Percentiles rank a stretch among this genome's conserved stretches.
These are phyloP conservation scores for Geotrichum fermentans DNA, from an alignment of 1,139 yeast species.

Conservation along the genomic window DNA sequence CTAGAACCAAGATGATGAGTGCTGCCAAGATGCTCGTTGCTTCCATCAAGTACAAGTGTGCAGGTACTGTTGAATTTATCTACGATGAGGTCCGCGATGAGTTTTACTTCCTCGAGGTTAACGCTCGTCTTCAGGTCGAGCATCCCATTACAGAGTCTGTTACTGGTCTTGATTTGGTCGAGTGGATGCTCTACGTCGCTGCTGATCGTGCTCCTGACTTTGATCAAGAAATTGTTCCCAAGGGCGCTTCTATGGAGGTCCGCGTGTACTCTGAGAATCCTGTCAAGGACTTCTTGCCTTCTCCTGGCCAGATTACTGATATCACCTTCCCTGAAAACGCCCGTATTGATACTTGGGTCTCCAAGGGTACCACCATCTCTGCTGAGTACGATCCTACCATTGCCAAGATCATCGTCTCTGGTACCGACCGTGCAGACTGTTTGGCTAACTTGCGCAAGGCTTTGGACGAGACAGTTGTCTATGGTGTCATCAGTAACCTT, in stretches of 20 bases:
- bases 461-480: conserved; percentile 75
- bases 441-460: conserved; percentile 71
- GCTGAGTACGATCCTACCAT: conserved; percentile 96
- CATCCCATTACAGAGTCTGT: conserved; percentile 96
- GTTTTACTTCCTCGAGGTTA: conserved; percentile 91
- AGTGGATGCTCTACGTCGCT: conserved; percentile 92
- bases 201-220: conserved; percentile 85
- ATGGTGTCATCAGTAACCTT: conserved; percentile 84
- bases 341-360: conserved; percentile 90
- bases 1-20: conserved; percentile 67
- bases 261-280: conserved; percentile 96
- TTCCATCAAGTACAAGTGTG: conserved; percentile 83
- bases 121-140: conserved; percentile 94
- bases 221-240: conserved; percentile 50
- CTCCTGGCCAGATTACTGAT: conserved; percentile 89
- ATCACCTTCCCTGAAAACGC: conserved; percentile 85
- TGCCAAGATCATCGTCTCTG: conserved; percentile 94
- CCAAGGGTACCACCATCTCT: conserved; percentile 81
- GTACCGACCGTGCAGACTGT: conserved; percentile 81
- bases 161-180: conserved; percentile 89
- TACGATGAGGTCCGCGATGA: conserved; percentile 81
- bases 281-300: conserved; percentile 87
- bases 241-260: conserved; percentile 95
- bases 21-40: conserved; percentile 83
- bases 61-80: conserved; percentile 95